Conservation (phyloP, 768 basidiomycete genomes). For the Boletus patriciae region DNA sequence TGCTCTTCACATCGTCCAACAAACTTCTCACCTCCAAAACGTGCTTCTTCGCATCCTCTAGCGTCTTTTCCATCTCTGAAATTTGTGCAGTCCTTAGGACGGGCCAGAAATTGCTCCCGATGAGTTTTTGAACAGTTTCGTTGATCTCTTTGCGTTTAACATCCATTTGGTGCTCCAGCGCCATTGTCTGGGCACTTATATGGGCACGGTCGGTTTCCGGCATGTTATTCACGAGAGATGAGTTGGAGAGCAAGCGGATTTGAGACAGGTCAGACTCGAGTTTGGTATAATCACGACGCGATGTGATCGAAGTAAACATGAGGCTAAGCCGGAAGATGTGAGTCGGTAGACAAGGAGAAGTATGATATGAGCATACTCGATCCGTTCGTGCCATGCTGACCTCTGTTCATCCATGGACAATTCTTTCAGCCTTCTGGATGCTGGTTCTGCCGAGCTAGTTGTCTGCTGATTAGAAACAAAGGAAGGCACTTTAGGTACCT, state of each 20-base stretch:
- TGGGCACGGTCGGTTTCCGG: conserved; percentile 25
- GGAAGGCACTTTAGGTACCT: conserved; percentile 19
- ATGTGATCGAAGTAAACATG: conserved; percentile 35
- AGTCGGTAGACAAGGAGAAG: background rate
- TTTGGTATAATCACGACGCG: conserved; percentile 34
- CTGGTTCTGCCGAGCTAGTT: background rate
- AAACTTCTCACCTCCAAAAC: conserved; percentile 31
- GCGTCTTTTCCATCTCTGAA: conserved; percentile 24
- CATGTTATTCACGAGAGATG: conserved; percentile 24
- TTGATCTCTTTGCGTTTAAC: conserved; percentile 37
- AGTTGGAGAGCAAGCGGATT: conserved; percentile 26
- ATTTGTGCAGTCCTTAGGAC: conserved; percentile 27
- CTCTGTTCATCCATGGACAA: conserved; percentile 38
- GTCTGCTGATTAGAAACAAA: conserved; percentile 18
- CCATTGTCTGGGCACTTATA: conserved; percentile 24
- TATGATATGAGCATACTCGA: conserved; percentile 35
- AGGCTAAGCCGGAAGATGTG: conserved; percentile 27
- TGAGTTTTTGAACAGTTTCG: conserved; percentile 28
- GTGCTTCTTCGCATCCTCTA: conserved; percentile 29
- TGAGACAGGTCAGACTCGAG: conserved; percentile 36
- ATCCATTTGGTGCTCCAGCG: conserved; percentile 24
- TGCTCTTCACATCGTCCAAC: conserved; percentile 24
- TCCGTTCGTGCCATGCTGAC: conserved; percentile 40
- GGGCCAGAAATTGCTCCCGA: conserved; percentile 43
- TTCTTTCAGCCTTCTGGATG: conserved; percentile 17